phyloP scores from a whole-genome alignment of 1,139 yeast genomes.

The Kodamaea derodonti region DNA sequence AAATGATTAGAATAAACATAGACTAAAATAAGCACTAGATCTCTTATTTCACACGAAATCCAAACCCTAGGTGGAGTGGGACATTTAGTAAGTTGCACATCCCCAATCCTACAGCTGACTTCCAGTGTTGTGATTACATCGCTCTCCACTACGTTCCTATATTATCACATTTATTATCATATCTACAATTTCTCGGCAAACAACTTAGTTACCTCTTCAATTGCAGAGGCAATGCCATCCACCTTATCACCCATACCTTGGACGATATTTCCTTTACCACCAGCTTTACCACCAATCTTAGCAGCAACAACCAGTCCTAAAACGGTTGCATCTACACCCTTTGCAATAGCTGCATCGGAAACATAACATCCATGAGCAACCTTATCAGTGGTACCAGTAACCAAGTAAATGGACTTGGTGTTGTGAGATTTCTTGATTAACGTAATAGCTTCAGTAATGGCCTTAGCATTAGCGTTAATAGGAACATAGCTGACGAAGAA shows the following conservation, averaged over 20 bases:
- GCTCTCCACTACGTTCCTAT: too few species aligned
- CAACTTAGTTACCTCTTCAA: slow-evolving; percentile 59
- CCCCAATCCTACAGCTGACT: too few species aligned
- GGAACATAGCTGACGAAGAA: slow-evolving; percentile 65
- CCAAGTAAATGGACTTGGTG: slow-evolving; percentile 74
- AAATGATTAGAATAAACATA: too few species aligned
- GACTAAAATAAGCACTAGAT: too few species aligned
- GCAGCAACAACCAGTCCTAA: slow-evolving; percentile 69
- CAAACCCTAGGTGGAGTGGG: too few species aligned
- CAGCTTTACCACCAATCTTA: slow-evolving; percentile 92
- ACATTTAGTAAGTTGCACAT: too few species aligned
- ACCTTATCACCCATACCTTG: slow-evolving; percentile 96
- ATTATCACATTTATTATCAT: too few species aligned
- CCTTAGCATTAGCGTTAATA: slow-evolving; percentile 85
- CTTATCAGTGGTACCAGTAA: slow-evolving; percentile 73
- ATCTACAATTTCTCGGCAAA: slow-evolving; percentile 58
- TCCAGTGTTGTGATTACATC: too few species aligned
- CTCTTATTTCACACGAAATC: too few species aligned
- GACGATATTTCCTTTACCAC: slow-evolving; percentile 95
- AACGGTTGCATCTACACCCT: slow-evolving; percentile 73
- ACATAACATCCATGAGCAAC: slow-evolving; percentile 95
- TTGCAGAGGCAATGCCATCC: slow-evolving; percentile 65
- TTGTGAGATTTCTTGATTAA: slow-evolving; percentile 75
- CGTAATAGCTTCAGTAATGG: slow-evolving; percentile 87
- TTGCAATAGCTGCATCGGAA: slow-evolving; percentile 64